phyloP scores from a whole-genome alignment of 2,329 filamentous ascomycete genomes.

The Fusarium tupiense region DNA sequence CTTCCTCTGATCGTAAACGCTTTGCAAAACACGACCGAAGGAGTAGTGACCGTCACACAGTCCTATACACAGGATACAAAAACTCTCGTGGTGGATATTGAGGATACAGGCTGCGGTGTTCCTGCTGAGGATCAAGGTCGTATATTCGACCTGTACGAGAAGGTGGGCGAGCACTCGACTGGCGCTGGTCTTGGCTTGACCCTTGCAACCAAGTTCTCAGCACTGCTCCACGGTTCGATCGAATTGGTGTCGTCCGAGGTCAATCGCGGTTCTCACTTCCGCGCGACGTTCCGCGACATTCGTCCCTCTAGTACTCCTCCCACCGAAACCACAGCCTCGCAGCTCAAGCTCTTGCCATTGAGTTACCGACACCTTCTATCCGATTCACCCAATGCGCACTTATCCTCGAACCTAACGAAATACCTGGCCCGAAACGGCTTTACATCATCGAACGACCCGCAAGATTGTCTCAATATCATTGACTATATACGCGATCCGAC shows the following conservation, averaged over 20 bases:
- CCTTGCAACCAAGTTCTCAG: slow-evolving; percentile 53
- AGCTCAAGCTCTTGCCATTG: not conserved
- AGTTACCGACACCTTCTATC: slow-evolving; percentile 5
- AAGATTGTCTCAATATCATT: slow-evolving; percentile 21
- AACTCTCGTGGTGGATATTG: slow-evolving; percentile 50
- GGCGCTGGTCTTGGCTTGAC: slow-evolving; percentile 56
- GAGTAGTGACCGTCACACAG: slow-evolving; percentile 49
- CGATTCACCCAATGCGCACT: not conserved
- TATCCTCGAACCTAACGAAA: slow-evolving; percentile 7
- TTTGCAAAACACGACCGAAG: slow-evolving; percentile 51
- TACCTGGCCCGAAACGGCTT: slow-evolving; percentile 13
- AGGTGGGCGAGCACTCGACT: slow-evolving; percentile 49
- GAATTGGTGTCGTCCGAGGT: slow-evolving; percentile 49
- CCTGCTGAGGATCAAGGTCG: slow-evolving; percentile 45
- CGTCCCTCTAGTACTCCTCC: not conserved
- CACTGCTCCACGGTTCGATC: slow-evolving; percentile 51
- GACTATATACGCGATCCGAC: slow-evolving; percentile 14
- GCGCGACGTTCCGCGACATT: slow-evolving; percentile 31
- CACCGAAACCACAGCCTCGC: not conserved
- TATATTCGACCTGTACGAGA: slow-evolving; percentile 57
- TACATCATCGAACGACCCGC: not conserved
- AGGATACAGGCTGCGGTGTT: slow-evolving; percentile 56
- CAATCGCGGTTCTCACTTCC: slow-evolving; percentile 53
- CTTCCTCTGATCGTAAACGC: slow-evolving; percentile 55
- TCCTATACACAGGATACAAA: slow-evolving; percentile 44